Base-by-base conservation (phyloP, 345 rosid genomes). In the Microthlaspi erraticum region DNA sequence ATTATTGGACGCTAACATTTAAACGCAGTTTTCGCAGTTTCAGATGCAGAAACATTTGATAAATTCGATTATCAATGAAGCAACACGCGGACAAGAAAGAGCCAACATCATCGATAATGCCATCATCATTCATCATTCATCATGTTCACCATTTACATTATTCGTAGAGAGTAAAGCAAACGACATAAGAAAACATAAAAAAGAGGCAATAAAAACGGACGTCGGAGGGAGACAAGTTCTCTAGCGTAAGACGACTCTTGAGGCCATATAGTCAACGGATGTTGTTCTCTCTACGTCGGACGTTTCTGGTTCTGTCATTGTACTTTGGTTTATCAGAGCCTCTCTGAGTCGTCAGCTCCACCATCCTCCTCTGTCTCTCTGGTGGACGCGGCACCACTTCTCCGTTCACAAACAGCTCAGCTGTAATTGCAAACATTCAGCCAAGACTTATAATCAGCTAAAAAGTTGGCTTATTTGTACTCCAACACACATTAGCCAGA, bases 341-440 rank as follows among this genome's bases (percentile, higher is more conserved):
- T 83, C 96, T 84, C 70, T 89, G 97, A 19, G 91, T 93, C 70
- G 84, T 95, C 10, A 95, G 86, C 20, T 73, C 77, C 51, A 79
- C 84, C 51, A 94, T 96, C 81, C 93, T 85, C 82, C 83, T 88
- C 78, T 94, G 93, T 69, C 99, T 89, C 75, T 94, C 99, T 7
- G 95, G 96, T 39, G 98, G 62, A 60, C 99, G 86, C 60, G 82
- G 92, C 31, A 94, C 96, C 48, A 91, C 89, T 83, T 91, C 97
- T 5, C 97, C 96, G 60, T 94, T 87, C 59, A 87, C 97, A 78
- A 85, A 82, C 77, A 94, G 44, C 71, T 94, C 98, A 67, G 97
- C 99, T 91, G 83, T 83, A 84, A 61, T 73, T 46, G 10, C 60
- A 53, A 41, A 13, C 41, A 44, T 33, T 53, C 46, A 72, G 33